Evolutionary conservation across 441 rosid species (phyloP).

Genomic region (Jatropha multifida): DNA sequence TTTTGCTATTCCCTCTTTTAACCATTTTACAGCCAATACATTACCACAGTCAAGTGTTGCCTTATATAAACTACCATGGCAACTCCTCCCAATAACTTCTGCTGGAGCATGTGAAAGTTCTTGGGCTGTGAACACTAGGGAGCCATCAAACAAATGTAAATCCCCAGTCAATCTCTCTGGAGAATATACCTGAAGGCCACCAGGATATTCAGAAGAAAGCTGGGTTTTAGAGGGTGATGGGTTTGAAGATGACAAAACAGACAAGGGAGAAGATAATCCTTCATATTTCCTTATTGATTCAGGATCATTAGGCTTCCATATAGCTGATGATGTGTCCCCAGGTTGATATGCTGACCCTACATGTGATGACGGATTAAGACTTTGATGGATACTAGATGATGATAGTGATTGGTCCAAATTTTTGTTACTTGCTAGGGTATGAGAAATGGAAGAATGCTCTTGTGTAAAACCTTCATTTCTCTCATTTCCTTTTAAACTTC

Average conservation of each 20-base stretch:
- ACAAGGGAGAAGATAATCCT: constrained; percentile 49
- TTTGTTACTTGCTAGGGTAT: constrained; percentile 36
- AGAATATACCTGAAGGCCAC: constrained; percentile 24
- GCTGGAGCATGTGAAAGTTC: constrained; percentile 38
- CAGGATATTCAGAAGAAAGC: constrained; percentile 19
- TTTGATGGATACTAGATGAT: constrained; percentile 43
- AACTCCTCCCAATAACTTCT: constrained; percentile 33
- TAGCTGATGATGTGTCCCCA: constrained; percentile 39
- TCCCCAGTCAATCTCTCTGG: constrained; percentile 34
- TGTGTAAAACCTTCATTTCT: constrained; percentile 30
- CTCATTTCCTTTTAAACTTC: constrained; percentile 37
- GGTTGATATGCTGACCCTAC: constrained; percentile 33
- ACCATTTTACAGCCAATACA: constrained; percentile 35
- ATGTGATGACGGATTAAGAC: constrained; percentile 31
- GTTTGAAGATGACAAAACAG: constrained; percentile 54
- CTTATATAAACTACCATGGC: constrained; percentile 34
- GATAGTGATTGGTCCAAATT: constrained; percentile 42
- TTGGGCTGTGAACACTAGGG: constrained; percentile 31
- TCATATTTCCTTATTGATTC: constrained; percentile 38
- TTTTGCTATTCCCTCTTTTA: constrained; percentile 35
- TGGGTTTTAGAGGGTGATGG: constrained; percentile 29
- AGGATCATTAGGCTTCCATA: constrained; percentile 32
- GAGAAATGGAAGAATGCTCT: constrained; percentile 42
- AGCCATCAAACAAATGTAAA: constrained; percentile 29
- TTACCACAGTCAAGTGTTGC: constrained; percentile 32